phyloP scores from a whole-genome alignment of 2,329 filamentous ascomycete species.

The Fusarium poae region DNA sequence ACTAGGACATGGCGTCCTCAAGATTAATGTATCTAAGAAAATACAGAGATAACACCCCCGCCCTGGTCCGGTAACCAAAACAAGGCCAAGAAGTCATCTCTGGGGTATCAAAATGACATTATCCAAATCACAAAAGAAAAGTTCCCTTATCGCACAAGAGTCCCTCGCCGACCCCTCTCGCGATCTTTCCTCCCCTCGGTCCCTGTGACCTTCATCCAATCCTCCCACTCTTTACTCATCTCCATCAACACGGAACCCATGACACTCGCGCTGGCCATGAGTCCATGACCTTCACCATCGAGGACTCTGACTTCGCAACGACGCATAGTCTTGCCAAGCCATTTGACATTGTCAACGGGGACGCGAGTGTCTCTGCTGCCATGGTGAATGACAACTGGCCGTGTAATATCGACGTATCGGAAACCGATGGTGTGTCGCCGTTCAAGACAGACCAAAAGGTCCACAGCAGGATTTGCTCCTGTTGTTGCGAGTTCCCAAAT shows the following conservation, averaged over 20 bases:
- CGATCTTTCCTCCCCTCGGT: slow-evolving; percentile 54
- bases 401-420: slow-evolving; percentile 94
- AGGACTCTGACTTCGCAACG: slow-evolving; percentile 91
- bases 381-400: slow-evolving; percentile 93
- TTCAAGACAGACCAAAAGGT: slow-evolving; percentile 92
- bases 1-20: slow-evolving; percentile 31
- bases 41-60: slow-evolving; percentile 19
- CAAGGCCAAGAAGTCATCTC: slow-evolving; percentile 10
- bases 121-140: slow-evolving; percentile 1
- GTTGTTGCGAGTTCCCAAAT: slow-evolving; percentile 95
- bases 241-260: slow-evolving; percentile 97
- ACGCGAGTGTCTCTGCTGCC: slow-evolving; percentile 91
- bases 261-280: slow-evolving; percentile 94
- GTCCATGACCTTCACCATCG: slow-evolving; percentile 90
- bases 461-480: slow-evolving; percentile 92
- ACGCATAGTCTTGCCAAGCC: slow-evolving; percentile 94
- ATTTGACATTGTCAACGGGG: slow-evolving; percentile 93
- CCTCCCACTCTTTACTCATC: slow-evolving; percentile 93
- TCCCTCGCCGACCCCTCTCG: slow-evolving; percentile 50
- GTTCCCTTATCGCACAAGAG: slow-evolving; percentile 35
- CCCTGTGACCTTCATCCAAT: slow-evolving; percentile 77
- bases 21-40: slow-evolving; percentile 46
- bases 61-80: slow-evolving; percentile 1
- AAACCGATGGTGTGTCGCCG: slow-evolving; percentile 93
- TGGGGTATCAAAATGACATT: slow-evolving; percentile 37